These are phyloP conservation scores for Leucogyrophana mollusca DNA, from an alignment of 768 basidiomycete genomes.

Conservation along the genomic window DNA sequence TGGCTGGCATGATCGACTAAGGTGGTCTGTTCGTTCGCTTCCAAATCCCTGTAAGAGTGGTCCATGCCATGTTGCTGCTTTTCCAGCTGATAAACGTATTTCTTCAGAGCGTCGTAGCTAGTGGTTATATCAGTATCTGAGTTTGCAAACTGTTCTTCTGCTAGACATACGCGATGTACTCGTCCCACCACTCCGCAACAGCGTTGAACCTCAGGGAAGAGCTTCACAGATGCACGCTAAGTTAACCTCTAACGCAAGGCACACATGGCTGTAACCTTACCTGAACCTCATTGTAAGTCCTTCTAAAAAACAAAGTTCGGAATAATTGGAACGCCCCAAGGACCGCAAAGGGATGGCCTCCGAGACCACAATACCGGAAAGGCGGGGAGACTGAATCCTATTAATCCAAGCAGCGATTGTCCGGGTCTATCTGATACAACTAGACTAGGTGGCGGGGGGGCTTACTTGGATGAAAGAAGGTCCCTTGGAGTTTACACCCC, in stretches of 20 bases:
- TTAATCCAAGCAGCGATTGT: no score
- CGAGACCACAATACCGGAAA: background rate
- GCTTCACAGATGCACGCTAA: conserved; percentile 30
- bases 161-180: conserved; percentile 76
- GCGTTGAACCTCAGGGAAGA: conserved; percentile 91
- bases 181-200: conserved; percentile 89
- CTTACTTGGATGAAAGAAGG: no score
- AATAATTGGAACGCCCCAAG: background rate
- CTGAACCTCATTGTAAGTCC: conserved; percentile 33
- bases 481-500: no score
- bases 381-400: background rate
- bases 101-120: conserved; percentile 86
- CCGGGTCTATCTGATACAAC: no score
- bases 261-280: conserved; percentile 9
- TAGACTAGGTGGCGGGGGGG: no score
- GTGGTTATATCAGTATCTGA: background rate
- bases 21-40: conserved; percentile 59
- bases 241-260: no score
- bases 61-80: conserved; percentile 60
- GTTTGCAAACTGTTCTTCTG: background rate
- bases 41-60: conserved; percentile 49
- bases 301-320: background rate
- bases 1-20: conserved; percentile 44
- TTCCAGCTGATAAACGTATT: conserved; percentile 82
- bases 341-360: background rate